Conservation (phyloP, 1,139 yeast genomes). For the Yamadazyma sp. region DNA sequence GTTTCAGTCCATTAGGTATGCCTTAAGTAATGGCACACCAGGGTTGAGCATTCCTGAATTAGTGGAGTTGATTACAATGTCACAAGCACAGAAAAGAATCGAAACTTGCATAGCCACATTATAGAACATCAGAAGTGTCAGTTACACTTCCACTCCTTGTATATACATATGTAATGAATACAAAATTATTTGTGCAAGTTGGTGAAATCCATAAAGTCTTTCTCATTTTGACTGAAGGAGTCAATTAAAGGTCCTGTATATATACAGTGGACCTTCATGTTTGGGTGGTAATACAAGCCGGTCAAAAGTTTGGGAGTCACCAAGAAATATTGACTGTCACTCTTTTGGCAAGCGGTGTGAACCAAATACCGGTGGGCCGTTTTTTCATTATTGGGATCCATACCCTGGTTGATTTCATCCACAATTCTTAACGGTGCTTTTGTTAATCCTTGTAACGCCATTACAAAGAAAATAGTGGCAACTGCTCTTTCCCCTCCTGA, state of each 20-base stretch:
- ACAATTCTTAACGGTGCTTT: slow-evolving; percentile 92
- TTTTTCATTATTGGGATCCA: slow-evolving; percentile 93
- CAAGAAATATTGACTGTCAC: slow-evolving; percentile 75
- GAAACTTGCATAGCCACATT: slow-evolving; percentile 6
- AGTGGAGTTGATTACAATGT: slow-evolving; percentile 54
- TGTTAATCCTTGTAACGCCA: slow-evolving; percentile 89
- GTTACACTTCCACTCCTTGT: neutral
- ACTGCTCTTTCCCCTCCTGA: slow-evolving; percentile 99
- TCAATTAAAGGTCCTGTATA: slow-evolving; percentile 59
- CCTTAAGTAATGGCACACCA: slow-evolving; percentile 69
- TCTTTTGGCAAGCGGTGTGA: slow-evolving; percentile 69
- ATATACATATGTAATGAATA: neutral
- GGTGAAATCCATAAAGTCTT: slow-evolving; percentile 35
- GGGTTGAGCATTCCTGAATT: slow-evolving; percentile 70
- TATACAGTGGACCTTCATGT: slow-evolving; percentile 87
- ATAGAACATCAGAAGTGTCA: neutral
- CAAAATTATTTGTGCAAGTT: slow-evolving; percentile 7
- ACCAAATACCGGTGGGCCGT: slow-evolving; percentile 86
- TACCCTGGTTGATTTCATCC: slow-evolving; percentile 98
- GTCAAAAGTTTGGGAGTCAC: slow-evolving; percentile 91
- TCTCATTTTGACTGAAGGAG: slow-evolving; percentile 18
- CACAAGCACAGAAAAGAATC: slow-evolving; percentile 42
- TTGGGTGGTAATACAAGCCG: slow-evolving; percentile 72
- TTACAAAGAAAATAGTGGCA: slow-evolving; percentile 84
- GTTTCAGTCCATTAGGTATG: slow-evolving; percentile 64